A percentile compares a stretch with the other conserved stretches of the same genome.
phyloP scores from a whole-genome alignment of 108 stramenopile species.

The Nannochloropsis salina region DNA sequence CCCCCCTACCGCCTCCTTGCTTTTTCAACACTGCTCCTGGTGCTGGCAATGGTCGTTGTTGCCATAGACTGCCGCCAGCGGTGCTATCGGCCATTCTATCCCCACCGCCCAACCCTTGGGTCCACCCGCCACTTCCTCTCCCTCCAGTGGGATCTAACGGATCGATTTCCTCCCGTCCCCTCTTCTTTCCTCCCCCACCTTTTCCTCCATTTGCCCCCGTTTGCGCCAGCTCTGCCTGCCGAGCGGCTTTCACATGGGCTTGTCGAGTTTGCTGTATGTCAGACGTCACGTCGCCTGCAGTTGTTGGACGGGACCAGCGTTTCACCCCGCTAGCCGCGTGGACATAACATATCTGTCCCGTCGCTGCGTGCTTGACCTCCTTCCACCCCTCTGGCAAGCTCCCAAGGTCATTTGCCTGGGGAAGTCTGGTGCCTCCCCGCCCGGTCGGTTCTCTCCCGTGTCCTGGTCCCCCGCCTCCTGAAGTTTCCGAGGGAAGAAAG shows the following conservation, averaged over 20 bases:
- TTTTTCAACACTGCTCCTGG: constrained; percentile 38
- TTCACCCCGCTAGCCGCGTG: neutral
- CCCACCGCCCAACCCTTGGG: constrained; percentile 39
- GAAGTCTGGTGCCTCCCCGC: neutral
- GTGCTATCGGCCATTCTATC: constrained; percentile 44
- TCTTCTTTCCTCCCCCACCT: constrained; percentile 29
- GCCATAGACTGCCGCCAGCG: constrained; percentile 42
- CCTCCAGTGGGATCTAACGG: constrained; percentile 45
- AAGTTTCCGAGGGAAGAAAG: no score
- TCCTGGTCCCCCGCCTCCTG: no score
- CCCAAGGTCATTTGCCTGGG: neutral
- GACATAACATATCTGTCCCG: constrained; percentile 10
- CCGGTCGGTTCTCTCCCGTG: neutral
- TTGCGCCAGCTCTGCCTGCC: neutral
- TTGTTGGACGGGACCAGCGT: neutral
- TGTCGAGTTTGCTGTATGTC: constrained; percentile 20
- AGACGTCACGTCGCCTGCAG: neutral
- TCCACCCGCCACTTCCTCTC: constrained; percentile 38
- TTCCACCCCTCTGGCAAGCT: neutral
- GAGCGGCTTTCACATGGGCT: neutral
- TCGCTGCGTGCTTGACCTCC: constrained; percentile 3
- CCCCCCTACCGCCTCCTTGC: neutral
- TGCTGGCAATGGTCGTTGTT: constrained; percentile 45
- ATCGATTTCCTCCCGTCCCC: constrained; percentile 32
- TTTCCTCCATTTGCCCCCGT: neutral